Evolutionary conservation across 257 asterid genomes (phyloP), one percentile per base, ranked within the genome.

Genomic region (Asclepias syriaca): DNA sequence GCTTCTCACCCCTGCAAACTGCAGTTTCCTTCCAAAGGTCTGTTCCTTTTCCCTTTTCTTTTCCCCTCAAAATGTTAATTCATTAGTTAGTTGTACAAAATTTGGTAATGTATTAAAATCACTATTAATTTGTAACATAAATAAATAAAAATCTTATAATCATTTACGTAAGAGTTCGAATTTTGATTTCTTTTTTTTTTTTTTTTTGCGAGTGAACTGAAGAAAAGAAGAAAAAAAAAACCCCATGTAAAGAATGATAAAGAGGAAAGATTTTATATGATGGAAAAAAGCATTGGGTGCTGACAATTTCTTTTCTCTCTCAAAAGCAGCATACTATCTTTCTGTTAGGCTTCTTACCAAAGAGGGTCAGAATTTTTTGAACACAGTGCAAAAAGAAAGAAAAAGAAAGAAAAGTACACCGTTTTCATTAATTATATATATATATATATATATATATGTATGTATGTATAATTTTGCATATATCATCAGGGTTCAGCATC

Each of bases 401-500:
- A 29, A 29, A 29, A 29, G 34, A 6, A 43, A 6, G 10, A 6
- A 43, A 61, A 39, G 63, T 55, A 69, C 65, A 77, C 80, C 61
- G 66, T 74, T 74, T 78, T 74, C 73, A 57, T 63, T 22, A 59
- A 53, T 15, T 53, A 16, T 14, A 15, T 50, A n/a, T n/a, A 60
- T 19, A 72, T 48, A 40, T 40, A 40, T 40, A 29, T 29, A 2
- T 29, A 2, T 29, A 2, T 29, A 2, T 29, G 34, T 29, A 2
- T 29, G 34, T 29, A 29, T 29, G 34, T 29, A 29, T 6, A 6
- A 43, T 43, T 6, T 43, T 43, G 48, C 11, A 43, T 43, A 43
- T 43, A 57, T 58, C 69, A 65, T 39, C 86, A 87, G 94, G 86
- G 77, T 56, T 76, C 88, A 77, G 85, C 12, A 81, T 78, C 92